Evolutionary conservation across 306 rosid species (phyloP).

Genomic region (apple (Malus domestica)): DNA sequence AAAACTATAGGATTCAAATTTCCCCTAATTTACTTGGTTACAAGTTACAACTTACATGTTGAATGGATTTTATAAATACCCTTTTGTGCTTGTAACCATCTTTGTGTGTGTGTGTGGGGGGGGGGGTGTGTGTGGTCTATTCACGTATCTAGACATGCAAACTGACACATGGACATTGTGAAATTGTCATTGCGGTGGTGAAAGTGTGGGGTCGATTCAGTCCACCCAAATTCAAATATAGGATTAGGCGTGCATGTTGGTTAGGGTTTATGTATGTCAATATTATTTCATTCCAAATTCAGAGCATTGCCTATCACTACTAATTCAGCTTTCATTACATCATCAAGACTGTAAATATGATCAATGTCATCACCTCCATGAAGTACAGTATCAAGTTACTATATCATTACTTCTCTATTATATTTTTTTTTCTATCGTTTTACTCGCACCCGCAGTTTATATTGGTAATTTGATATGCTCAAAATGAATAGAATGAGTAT

Average conservation of each 20-base stretch:
- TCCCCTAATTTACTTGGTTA: not conserved
- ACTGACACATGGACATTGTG: not conserved
- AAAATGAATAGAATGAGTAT: not conserved
- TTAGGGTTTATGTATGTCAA: not conserved
- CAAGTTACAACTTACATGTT: no score
- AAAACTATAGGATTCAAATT: not conserved
- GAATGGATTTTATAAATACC: not conserved
- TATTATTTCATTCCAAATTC: not conserved
- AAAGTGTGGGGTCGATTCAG: not conserved
- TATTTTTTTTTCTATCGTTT: not conserved
- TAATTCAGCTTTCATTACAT: not conserved
- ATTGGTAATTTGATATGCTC: not conserved
- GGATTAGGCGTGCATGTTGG: not conserved
- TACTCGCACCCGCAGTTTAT: not conserved
- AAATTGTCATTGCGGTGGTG: not conserved
- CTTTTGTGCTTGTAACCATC: not conserved
- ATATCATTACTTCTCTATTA: not conserved
- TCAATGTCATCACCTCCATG: not conserved
- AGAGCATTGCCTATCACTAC: not conserved
- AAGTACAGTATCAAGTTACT: not conserved
- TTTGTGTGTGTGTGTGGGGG: not conserved
- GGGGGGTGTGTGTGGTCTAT: not conserved
- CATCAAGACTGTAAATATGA: not conserved
- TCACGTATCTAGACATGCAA: not conserved
- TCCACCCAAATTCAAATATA: not conserved